Percentiles rank a stretch among this genome's conserved stretches.
These are phyloP conservation scores for Malassezia dermatis DNA, from an alignment of 1,284 basidiomycete species.

Conservation along the genomic window DNA sequence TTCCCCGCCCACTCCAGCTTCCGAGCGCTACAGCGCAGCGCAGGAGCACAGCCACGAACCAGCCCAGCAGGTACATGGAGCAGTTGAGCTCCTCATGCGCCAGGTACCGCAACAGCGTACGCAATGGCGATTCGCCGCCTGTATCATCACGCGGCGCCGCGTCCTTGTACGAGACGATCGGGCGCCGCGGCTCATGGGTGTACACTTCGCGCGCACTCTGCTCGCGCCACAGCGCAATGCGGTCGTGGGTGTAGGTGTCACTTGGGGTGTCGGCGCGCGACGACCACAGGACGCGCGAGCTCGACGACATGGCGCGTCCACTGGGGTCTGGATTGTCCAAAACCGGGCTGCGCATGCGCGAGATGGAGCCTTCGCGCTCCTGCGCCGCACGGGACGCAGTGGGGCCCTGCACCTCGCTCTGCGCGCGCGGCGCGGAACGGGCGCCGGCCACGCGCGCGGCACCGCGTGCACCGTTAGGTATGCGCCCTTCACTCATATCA, in stretches of 20 bases:
- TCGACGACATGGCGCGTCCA: constrained; percentile 3
- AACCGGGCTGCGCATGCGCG: not conserved
- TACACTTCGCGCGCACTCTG: not conserved
- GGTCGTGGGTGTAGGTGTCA: constrained; percentile 8
- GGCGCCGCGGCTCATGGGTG: not conserved
- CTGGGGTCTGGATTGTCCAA: not conserved
- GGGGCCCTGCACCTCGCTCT: not conserved
- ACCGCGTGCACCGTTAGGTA: not conserved
- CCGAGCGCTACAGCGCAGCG: constrained; percentile 27
- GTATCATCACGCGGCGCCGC: not conserved
- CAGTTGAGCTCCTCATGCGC: constrained; percentile 26
- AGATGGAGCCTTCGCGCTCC: not conserved
- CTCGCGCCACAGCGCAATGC: constrained; percentile 16
- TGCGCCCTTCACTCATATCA: not conserved
- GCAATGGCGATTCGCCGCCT: constrained; percentile 24
- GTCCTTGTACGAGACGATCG: not conserved
- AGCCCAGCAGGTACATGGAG: constrained; percentile 16
- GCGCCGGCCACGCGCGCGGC: not conserved
- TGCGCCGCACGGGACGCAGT: not conserved
- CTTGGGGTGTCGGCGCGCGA: not conserved
- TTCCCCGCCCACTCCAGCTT: constrained; percentile 55
- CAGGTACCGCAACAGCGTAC: constrained; percentile 29
- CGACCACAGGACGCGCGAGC: constrained; percentile 9
- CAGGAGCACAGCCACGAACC: constrained; percentile 21
- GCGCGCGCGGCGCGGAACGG: not conserved